Conservation (phyloP, 2,329 filamentous ascomycete species). For the Pleurostoma richardsiae region DNA sequence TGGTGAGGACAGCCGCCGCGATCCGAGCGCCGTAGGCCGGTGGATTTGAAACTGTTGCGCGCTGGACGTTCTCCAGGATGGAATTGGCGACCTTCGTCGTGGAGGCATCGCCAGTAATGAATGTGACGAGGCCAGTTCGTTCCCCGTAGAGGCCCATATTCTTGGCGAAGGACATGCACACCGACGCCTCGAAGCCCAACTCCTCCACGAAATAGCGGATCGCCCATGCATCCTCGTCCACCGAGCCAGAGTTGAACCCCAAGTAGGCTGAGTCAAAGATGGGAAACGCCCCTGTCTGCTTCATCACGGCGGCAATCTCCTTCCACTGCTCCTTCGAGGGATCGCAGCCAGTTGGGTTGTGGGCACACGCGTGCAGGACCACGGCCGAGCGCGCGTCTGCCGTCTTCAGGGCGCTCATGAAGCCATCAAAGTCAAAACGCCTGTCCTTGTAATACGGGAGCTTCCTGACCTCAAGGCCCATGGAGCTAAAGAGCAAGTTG, state of each 20-base stretch:
- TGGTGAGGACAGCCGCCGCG: conserved; percentile 23
- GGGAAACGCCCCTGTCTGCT: conserved; percentile 17
- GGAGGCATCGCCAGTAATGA: conserved; percentile 15
- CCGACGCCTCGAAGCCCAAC: conserved; percentile 40
- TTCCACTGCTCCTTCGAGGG: conserved; percentile 26
- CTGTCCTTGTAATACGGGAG: conserved; percentile 28
- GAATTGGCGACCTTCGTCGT: conserved; percentile 14
- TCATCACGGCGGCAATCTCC: conserved; percentile 16
- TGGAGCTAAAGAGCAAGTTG: conserved; percentile 24
- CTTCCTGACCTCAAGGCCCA: conserved; percentile 23
- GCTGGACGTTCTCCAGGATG: conserved; percentile 22
- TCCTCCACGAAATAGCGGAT: conserved; percentile 24
- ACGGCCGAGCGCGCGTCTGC: conserved; percentile 20
- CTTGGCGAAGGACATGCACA: conserved; percentile 59
- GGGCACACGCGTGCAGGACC: conserved; percentile 34
- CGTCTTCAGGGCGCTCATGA: conserved; percentile 17
- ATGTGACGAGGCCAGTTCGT: conserved; percentile 21
- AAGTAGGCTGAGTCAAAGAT: conserved; percentile 26
- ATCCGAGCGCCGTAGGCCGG: conserved; percentile 28
- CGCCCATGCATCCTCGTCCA: conserved; percentile 23
- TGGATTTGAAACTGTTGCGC: conserved; percentile 27
- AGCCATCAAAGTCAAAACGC: conserved; percentile 24
- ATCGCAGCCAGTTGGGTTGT: conserved; percentile 36
- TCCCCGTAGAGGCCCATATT: conserved; percentile 45
- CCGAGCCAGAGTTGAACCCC: conserved; percentile 21